Base-by-base conservation (phyloP, 768 basidiomycete genomes). In the Lepiota venenata region DNA sequence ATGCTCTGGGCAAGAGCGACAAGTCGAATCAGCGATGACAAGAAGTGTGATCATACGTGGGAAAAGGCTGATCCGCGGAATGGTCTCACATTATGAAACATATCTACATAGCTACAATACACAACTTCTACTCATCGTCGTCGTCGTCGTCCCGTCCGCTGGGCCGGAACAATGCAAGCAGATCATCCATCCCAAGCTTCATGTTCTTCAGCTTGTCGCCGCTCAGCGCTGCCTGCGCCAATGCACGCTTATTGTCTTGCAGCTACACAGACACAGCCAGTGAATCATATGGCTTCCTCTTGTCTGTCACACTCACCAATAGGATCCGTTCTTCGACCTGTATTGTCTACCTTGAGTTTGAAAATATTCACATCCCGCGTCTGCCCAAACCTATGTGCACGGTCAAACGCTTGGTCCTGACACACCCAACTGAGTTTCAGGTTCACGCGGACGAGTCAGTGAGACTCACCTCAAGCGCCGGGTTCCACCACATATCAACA, bases 401-500 rank as follows among this genome's bases (percentile, higher is more conserved):
- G 85, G 65, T 94, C 94, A 63, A 94, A 96, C 0, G 94, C 94
- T 72, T 98, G 95, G 58, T 96, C 93, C 81, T 89, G 63, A 44
- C 11, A 39, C 46, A 41, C 38, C 41, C 39, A 42, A 44, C 27
- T 45, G 15, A 46, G 45, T 50, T 42, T 21, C 16, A 12, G 41
- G 4, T 25, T 35, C 48, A 14, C 55, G 56, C 18, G 62, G 55
- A 55, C 58, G 43, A 60, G 59, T 54, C 20, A 44, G 20, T 12
- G 10, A 53, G 61, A 64, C 79, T 58, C 59, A 88, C 87, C 70
- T 91, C 90, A 3, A 91, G 75, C 0, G 89, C 91, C 9, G 91
- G 91, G 66, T 93, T 89, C 93, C 95, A 98, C 94, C 95, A 98
- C 56, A 94, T 71, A 66, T 97, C 96, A 52, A 93, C 81, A 2